Evolutionary conservation across 805 yeast species (phyloP), one percentile per base, ranked within the genome.

Genomic region (Metschnikowia picachoensis): DNA sequence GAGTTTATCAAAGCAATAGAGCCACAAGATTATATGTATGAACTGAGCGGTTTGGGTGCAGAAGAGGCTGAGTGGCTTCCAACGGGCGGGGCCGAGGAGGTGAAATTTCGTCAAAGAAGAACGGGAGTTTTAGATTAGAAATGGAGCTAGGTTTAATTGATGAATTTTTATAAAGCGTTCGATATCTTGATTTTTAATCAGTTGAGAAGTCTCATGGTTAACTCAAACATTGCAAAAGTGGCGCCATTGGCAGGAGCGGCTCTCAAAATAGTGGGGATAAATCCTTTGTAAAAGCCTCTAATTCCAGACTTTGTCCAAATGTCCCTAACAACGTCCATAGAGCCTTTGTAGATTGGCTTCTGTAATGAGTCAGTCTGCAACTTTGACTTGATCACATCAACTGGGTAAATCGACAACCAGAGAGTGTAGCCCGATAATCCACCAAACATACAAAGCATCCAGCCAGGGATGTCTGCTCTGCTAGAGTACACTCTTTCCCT

Each of bases 171-270:
- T 35, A 41, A 32, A 16, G 13, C 25, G 28, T 20, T n/a, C 13
- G 31, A 15, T 31, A 25, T 25, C 7, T 17, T 12, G 28, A 33
- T 10, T 7, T 8, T 34, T 4, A 13, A 14, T 51, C 52, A 75
- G 47, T 64, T 71, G 37, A 79, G 60, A 27, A 73, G 56, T 68
- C 96, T 80, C 86, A 91, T 85, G 4, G 96, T 87, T 41, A 85
- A 67, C 66, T 94, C 99, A 64, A 94, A 94, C 2, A 95, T 90
- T 37, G 89, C 85, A 68, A 94, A 94, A 0, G 99, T 95, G 29
- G 95, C 96, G 35, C 96, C 99, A 63, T 94, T 95, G 3, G 95
- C 99, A 0, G 99, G 99, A 3, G 96, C 96, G 41, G 99, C 98
- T 69, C 99, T 85, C 53, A 94, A 71, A 52, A 94, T 80, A 0